Conservation (phyloP, 1,284 basidiomycete species). For the Schizophyllum commune region DNA sequence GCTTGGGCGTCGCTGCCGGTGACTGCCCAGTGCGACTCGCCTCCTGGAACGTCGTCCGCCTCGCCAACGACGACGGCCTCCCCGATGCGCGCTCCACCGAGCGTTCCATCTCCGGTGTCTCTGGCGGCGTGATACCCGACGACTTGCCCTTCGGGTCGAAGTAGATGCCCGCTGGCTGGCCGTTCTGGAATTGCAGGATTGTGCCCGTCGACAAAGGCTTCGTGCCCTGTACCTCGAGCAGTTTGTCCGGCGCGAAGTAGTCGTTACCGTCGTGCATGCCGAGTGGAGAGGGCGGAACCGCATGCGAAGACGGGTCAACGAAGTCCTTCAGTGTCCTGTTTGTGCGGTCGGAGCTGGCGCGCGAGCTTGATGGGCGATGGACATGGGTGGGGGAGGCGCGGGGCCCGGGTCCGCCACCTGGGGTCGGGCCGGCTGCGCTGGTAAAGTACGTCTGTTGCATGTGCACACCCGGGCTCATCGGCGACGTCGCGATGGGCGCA, state of each 20-base stretch:
- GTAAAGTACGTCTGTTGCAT: constrained; percentile 23
- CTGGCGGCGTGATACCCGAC: constrained; percentile 9
- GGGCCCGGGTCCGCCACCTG: constrained; percentile 15
- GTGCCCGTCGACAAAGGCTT: constrained; percentile 77
- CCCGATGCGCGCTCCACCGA: not conserved
- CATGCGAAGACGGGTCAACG: constrained; percentile 28
- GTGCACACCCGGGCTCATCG: constrained; percentile 60
- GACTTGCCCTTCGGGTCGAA: constrained; percentile 69
- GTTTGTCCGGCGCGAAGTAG: constrained; percentile 69
- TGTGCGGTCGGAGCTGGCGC: constrained; percentile 54
- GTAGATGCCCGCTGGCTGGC: constrained; percentile 89
- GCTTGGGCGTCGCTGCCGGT: not conserved
- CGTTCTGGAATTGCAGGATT: constrained; percentile 88
- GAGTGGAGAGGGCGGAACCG: constrained; percentile 60
- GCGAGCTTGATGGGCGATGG: constrained; percentile 40
- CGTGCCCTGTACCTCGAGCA: constrained; percentile 61
- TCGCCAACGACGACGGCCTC: not conserved
- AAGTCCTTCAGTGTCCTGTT: constrained; percentile 44
- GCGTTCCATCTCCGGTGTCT: constrained; percentile 14
- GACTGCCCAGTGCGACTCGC: not conserved
- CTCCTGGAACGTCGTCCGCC: not conserved
- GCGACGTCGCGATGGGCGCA: constrained; percentile 86
- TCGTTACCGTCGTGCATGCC: constrained; percentile 71
- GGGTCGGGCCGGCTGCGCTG: constrained; percentile 24
- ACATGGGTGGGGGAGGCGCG: not conserved